Percentiles rank a stretch among this genome's conserved stretches.
phyloP scores from a whole-genome alignment of 139 green algal genomes.

The Chlorella sp. region DNA sequence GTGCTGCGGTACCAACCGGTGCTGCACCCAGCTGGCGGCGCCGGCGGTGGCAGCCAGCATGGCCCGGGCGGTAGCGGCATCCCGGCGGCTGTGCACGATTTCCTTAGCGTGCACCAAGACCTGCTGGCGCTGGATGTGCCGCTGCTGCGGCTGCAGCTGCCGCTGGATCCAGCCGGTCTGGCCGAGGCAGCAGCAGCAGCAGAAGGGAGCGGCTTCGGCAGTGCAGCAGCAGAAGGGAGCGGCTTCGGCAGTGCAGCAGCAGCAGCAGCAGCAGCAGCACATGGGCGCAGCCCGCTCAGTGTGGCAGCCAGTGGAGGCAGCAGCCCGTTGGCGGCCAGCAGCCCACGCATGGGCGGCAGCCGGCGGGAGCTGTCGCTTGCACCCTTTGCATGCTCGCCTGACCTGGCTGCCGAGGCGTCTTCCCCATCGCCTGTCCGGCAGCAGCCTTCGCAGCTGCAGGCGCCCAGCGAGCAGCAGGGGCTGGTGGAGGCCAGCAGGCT shows the following conservation, averaged over 20 bases:
- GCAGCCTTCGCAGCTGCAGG: background rate
- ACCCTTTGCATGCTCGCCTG: too few species aligned
- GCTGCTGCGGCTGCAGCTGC: slow-evolving; percentile 52
- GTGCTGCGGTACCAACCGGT: slow-evolving; percentile 27
- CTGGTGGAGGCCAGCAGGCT: background rate
- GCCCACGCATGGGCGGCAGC: background rate
- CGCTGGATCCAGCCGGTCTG: slow-evolving; percentile 13
- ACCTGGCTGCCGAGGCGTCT: background rate
- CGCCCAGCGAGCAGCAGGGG: background rate
- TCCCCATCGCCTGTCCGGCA: background rate
- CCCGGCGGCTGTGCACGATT: slow-evolving; percentile 21
- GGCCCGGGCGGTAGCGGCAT: slow-evolving; percentile 9
- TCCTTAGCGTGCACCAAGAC: slow-evolving; percentile 30
- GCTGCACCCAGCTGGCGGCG: background rate
- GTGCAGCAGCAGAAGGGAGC: background rate
- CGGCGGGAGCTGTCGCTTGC: background rate
- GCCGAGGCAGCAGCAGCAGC: background rate
- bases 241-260: background rate
- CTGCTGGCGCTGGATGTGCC: slow-evolving; percentile 46
- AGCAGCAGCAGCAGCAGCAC: background rate
- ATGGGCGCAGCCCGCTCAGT: background rate
- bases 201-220: background rate
- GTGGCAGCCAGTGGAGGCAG: background rate
- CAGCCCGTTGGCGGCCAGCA: background rate
- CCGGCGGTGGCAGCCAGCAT: background rate